Percentiles rank a stretch among this genome's conserved stretches.
phyloP scores from a whole-genome alignment of 2,329 filamentous ascomycete species.

The Venturia carpophila region DNA sequence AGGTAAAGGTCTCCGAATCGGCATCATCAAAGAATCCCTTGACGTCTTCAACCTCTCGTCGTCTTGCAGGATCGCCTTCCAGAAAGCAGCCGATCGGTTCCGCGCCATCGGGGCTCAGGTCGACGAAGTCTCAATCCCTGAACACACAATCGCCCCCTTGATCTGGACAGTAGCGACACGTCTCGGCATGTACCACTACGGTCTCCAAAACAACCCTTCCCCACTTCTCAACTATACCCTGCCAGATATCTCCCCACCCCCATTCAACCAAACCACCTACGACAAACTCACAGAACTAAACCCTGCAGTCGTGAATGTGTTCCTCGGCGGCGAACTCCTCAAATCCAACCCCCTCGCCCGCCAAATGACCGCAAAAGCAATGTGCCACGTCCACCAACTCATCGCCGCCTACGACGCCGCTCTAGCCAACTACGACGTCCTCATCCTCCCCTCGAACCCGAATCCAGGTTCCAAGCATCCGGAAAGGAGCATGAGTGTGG shows the following conservation, averaged over 20 bases:
- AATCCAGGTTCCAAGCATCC: slow-evolving; percentile 39
- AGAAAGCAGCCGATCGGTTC: slow-evolving; percentile 33
- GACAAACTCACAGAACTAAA: slow-evolving; percentile 38
- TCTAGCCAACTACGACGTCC: slow-evolving; percentile 39
- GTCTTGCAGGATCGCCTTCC: slow-evolving; percentile 33
- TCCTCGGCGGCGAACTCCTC: slow-evolving; percentile 34
- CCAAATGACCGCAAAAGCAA: slow-evolving; percentile 37
- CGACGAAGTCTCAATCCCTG: slow-evolving; percentile 39
- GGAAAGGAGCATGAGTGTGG: slow-evolving; percentile 27
- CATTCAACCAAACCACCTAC: slow-evolving; percentile 35
- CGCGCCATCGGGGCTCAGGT: slow-evolving; percentile 38
- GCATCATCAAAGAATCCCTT: slow-evolving; percentile 41
- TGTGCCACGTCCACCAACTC: slow-evolving; percentile 40
- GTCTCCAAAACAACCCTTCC: slow-evolving; percentile 26
- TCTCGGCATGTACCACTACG: slow-evolving; percentile 26
- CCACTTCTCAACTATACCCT: slow-evolving; percentile 27
- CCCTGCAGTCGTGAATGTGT: slow-evolving; percentile 39
- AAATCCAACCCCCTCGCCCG: slow-evolving; percentile 25
- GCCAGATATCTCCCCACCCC: slow-evolving; percentile 25
- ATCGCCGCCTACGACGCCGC: slow-evolving; percentile 42
- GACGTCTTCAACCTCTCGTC: slow-evolving; percentile 32
- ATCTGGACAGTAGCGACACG: slow-evolving; percentile 41
- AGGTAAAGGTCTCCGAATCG: slow-evolving; percentile 38
- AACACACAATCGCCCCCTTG: slow-evolving; percentile 39
- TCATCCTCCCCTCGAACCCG: slow-evolving; percentile 43